phyloP scores from a whole-genome alignment of 2,329 filamentous ascomycete genomes.

The Colletotrichum sidae region DNA sequence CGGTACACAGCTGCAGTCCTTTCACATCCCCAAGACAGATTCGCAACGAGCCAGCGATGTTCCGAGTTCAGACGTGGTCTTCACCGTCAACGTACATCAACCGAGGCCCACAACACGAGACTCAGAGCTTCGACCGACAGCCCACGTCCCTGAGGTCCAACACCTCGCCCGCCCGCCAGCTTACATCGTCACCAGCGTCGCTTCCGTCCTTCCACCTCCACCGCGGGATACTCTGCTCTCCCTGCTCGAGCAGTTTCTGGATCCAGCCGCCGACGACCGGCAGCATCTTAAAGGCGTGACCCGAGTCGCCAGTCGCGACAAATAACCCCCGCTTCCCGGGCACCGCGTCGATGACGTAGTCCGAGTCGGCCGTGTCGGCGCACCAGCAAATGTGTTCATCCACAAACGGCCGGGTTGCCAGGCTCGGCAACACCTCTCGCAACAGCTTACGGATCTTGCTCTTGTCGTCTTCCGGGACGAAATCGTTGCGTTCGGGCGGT shows the following conservation, averaged over 20 bases:
- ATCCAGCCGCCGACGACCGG: slow-evolving; percentile 66
- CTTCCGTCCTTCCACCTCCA: slow-evolving; percentile 63
- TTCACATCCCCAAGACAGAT: too few relatives aligned
- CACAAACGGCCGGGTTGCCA: slow-evolving; percentile 66
- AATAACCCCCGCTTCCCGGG: slow-evolving; percentile 61
- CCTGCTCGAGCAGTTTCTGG: slow-evolving; percentile 56
- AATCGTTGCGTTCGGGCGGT: slow-evolving; percentile 53
- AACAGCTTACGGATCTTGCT: slow-evolving; percentile 61
- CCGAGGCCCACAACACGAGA: neutral
- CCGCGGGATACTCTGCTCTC: slow-evolving; percentile 53
- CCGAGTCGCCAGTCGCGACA: slow-evolving; percentile 67
- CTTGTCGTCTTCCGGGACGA: slow-evolving; percentile 66
- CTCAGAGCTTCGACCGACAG: neutral
- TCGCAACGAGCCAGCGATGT: too few relatives aligned
- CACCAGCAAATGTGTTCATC: slow-evolving; percentile 70
- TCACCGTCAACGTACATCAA: too few relatives aligned
- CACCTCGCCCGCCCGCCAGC: slow-evolving; percentile 48
- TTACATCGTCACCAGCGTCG: slow-evolving; percentile 44
- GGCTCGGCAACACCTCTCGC: slow-evolving; percentile 60
- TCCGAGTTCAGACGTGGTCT: too few relatives aligned
- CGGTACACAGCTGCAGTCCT: too few relatives aligned
- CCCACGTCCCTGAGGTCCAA: slow-evolving; percentile 40
- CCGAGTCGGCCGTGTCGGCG: slow-evolving; percentile 69
- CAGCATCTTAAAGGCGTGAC: slow-evolving; percentile 73
- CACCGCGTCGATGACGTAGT: slow-evolving; percentile 70